Conservation (phyloP, 305 asterid species). For the Fraxinus dipetala region DNA sequence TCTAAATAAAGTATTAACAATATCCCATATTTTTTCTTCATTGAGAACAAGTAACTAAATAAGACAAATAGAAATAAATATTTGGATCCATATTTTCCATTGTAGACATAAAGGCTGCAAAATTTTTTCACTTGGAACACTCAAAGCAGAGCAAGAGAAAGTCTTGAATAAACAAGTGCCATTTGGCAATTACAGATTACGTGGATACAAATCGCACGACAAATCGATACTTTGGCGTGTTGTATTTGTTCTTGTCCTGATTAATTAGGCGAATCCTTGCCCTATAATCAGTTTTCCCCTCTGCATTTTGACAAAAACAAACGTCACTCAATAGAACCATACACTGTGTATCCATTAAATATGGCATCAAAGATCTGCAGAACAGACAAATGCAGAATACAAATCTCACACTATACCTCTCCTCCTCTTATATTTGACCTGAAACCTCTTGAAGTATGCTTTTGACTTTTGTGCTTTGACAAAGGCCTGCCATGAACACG, state of each 20-base stretch:
- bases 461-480: constrained; percentile 64
- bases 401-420: constrained; percentile 33
- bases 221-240: constrained; percentile 61
- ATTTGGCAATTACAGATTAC: neutral
- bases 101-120: neutral
- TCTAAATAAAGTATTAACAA: neutral
- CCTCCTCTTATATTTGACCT: constrained; percentile 79
- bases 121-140: neutral
- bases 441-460: constrained; percentile 77
- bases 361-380: neutral
- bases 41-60: neutral
- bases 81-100: neutral
- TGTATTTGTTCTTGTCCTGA: constrained; percentile 54
- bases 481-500: constrained; percentile 39
- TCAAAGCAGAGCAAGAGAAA: neutral
- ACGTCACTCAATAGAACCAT: neutral
- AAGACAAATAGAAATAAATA: neutral
- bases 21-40: neutral
- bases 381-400: neutral
- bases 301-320: constrained; percentile 24
- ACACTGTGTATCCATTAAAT: neutral
- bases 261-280: constrained; percentile 71
- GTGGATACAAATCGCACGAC: constrained; percentile 66
- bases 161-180: neutral
- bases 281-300: constrained; percentile 74